Evolutionary conservation across 805 yeast species (phyloP).

Genomic region (Zygoascus bituminiphila): DNA sequence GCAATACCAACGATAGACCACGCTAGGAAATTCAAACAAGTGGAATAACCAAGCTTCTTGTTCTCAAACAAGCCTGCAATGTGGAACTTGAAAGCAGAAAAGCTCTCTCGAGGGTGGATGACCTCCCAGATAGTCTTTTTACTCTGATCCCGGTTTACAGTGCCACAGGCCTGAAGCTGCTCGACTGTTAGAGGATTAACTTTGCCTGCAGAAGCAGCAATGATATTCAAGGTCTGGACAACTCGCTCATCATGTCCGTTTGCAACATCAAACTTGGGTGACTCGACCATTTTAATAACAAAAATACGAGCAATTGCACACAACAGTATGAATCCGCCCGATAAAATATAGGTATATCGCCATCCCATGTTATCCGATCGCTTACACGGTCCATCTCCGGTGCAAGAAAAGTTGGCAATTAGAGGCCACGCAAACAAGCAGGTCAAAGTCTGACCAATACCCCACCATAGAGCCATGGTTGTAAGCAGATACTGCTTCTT

Average conservation of each 20-base stretch:
- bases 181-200: slow-evolving; percentile 39
- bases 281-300: slow-evolving; percentile 40
- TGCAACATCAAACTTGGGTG: slow-evolving; percentile 48
- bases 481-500: slow-evolving; percentile 45
- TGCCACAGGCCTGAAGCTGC: slow-evolving; percentile 40
- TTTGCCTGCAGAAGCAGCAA: slow-evolving; percentile 42
- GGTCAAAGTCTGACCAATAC: slow-evolving; percentile 51
- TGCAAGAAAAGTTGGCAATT: slow-evolving; percentile 43
- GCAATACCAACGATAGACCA: slow-evolving; percentile 55
- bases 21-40: slow-evolving; percentile 39
- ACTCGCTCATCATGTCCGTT: slow-evolving; percentile 46
- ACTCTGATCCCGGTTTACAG: slow-evolving; percentile 21
- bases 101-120: slow-evolving; percentile 15
- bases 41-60: slow-evolving; percentile 35
- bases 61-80: slow-evolving; percentile 41
- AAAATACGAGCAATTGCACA: slow-evolving; percentile 43
- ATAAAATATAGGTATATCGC: slow-evolving; percentile 49
- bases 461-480: slow-evolving; percentile 53
- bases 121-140: slow-evolving; percentile 8
- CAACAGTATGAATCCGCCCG: slow-evolving; percentile 44
- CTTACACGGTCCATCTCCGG: slow-evolving; percentile 36
- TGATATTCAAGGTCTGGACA: slow-evolving; percentile 35
- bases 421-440: slow-evolving; percentile 48
- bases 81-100: slow-evolving; percentile 30
- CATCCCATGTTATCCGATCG: slow-evolving; percentile 47